Base-by-base conservation (phyloP, 495 filamentous ascomycete species). In the Aspergillus asperescens region DNA sequence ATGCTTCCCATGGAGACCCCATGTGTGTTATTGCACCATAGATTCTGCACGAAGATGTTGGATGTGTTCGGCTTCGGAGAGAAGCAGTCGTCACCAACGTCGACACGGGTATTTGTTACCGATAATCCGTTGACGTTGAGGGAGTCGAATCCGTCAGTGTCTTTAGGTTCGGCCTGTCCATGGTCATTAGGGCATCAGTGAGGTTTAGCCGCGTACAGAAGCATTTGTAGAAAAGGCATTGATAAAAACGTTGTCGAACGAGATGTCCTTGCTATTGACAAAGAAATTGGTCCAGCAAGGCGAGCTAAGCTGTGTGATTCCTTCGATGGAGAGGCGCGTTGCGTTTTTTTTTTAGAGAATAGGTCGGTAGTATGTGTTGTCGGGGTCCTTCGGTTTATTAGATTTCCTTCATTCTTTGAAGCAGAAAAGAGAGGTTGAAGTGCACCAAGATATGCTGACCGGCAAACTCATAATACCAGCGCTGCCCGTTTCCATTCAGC, bases 261-360 rank as follows among this genome's bases (percentile, higher is more conserved):
- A 73, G 42, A 82, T 60, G 41, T 78, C 71, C 34, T 77, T 76
- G 53, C 73, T 76, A 8, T 70, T 67, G 7, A 81, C 72, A 23
- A 82, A 71, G 50, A 81, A 81, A 54, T 77, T 82, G 6, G 74
- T 80, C 79, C 79, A 82, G 63, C 78, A 81, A 0, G 79, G 78
- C 4, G 78, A 81, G 61, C 80, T 79, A 48, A 78, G 70, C 53
- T 80, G 65, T 5, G 75, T 78, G 54, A 81, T 79, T 16, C 79
- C 78, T 44, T 78, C 71, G 15, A 82, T 73, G 2, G 67, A 71
- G 6, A 83, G 51, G 12, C 76, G 69, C 0, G 78, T 83, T 4
- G 78, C 75, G 32, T 81, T 82, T 51, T 82, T 76, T 0, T 77
- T 75, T 22, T 82, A 83, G 2, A 82, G 65, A 37, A 80, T 76